phyloP scores from a whole-genome alignment of 805 yeast species.

The Saturnispora ahearnii region DNA sequence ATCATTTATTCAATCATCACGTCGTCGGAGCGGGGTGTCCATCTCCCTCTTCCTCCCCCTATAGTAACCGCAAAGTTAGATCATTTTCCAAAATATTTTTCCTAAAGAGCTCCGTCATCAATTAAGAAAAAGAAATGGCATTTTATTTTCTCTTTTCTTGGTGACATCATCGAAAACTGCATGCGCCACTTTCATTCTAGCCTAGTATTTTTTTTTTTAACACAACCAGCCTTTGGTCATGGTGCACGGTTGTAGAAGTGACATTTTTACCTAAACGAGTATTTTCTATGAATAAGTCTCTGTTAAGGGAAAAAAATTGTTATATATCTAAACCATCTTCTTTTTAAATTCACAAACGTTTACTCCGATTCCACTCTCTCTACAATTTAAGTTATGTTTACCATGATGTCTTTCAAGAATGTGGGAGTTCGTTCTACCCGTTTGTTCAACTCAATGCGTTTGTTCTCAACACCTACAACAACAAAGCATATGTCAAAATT shows the following conservation, averaged over 20 bases:
- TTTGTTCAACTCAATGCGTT: background rate
- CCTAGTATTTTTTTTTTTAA: too few species aligned
- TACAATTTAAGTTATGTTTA: background rate
- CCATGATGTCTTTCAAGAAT: background rate
- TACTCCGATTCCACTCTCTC: background rate
- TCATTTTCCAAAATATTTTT: background rate
- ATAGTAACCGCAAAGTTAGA: background rate
- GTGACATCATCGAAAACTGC: too few species aligned
- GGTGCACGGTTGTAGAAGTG: background rate
- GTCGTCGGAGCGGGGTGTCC: background rate
- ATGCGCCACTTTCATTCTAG: too few species aligned
- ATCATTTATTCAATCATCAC: background rate
- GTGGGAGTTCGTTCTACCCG: background rate
- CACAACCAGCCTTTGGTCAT: background rate
- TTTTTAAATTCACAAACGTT: too few species aligned
- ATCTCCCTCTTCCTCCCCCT: background rate
- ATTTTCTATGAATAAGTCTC: background rate
- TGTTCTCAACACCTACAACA: background rate
- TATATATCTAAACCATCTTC: background rate
- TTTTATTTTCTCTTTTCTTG: background rate
- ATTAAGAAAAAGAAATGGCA: background rate
- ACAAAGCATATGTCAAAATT: background rate
- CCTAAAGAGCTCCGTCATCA: background rate
- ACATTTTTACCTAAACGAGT: too few species aligned
- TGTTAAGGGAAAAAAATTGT: too few species aligned